These are phyloP conservation scores for Gynandropsis gynandra DNA, from an alignment of 345 rosid species.

Conservation along the genomic window DNA sequence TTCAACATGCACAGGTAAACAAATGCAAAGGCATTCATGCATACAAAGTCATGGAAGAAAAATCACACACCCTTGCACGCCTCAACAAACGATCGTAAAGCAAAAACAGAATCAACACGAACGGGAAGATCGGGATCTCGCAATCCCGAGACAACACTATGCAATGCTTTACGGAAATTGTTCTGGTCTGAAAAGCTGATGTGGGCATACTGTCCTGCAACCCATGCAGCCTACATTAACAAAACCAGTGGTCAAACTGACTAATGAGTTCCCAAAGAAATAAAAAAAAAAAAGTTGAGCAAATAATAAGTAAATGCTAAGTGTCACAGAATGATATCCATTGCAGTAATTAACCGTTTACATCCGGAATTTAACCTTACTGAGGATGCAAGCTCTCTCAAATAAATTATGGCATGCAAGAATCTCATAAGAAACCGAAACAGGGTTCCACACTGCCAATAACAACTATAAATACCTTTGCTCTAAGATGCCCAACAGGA, in stretches of 20 bases:
- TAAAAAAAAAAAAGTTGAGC: slow-evolving; percentile 7
- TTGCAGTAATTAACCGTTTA: slow-evolving; percentile 1
- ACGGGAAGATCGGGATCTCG: slow-evolving; percentile 94
- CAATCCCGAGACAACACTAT: slow-evolving; percentile 76
- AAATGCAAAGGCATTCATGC: slow-evolving; percentile 13
- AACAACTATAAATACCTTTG: slow-evolving; percentile 47
- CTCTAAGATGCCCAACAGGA: slow-evolving; percentile 89
- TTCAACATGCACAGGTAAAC: slow-evolving; percentile 1
- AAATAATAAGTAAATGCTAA: slow-evolving; percentile 4
- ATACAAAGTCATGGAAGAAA: slow-evolving; percentile 13
- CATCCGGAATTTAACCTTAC: neutral
- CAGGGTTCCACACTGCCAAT: slow-evolving; percentile 5
- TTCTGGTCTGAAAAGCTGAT: slow-evolving; percentile 67
- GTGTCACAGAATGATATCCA: neutral
- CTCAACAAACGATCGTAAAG: slow-evolving; percentile 83
- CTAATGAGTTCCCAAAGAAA: neutral
- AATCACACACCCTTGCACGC: slow-evolving; percentile 61
- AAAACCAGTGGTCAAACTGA: slow-evolving; percentile 9
- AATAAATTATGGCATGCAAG: slow-evolving; percentile 5
- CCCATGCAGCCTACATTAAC: slow-evolving; percentile 77
- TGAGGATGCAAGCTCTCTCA: slow-evolving; percentile 10
- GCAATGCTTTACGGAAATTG: slow-evolving; percentile 71
- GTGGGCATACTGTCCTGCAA: slow-evolving; percentile 90
- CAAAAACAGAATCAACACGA: slow-evolving; percentile 94
- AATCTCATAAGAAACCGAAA: slow-evolving; percentile 10